Conservation (phyloP, 2,329 filamentous ascomycete genomes). For the Penicillium janthinellum region DNA sequence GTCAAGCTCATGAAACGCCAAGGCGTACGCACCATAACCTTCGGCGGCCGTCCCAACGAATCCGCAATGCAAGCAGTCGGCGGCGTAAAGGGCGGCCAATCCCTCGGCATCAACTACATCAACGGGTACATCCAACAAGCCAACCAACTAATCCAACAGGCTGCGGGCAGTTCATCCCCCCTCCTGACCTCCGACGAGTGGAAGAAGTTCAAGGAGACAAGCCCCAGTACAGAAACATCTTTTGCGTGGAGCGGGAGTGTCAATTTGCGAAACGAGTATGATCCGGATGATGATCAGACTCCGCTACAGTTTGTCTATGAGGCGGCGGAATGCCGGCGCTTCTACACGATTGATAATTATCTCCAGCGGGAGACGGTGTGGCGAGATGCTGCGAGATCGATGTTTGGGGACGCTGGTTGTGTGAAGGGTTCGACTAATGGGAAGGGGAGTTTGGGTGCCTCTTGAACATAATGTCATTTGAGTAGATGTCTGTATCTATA, state of each 20-base stretch:
- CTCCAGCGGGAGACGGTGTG: slow-evolving; percentile 56
- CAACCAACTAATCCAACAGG: slow-evolving; percentile 18
- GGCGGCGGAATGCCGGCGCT: slow-evolving; percentile 63
- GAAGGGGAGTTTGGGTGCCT: slow-evolving; percentile 24
- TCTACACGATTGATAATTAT: slow-evolving; percentile 58
- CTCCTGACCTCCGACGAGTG: slow-evolving; percentile 22
- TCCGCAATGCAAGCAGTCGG: slow-evolving; percentile 64
- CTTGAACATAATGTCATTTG: neutral
- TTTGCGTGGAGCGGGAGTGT: slow-evolving; percentile 37
- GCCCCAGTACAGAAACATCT: slow-evolving; percentile 15
- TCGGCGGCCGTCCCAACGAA: slow-evolving; percentile 61
- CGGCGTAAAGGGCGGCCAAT: slow-evolving; percentile 61
- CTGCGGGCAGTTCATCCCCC: slow-evolving; percentile 16
- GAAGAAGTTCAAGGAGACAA: slow-evolving; percentile 21
- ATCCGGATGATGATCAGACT: slow-evolving; percentile 45
- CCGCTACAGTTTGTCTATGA: slow-evolving; percentile 64
- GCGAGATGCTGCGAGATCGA: slow-evolving; percentile 43
- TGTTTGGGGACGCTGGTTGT: slow-evolving; percentile 25
- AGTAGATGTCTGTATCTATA: neutral
- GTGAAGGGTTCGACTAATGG: slow-evolving; percentile 28
- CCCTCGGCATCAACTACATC: slow-evolving; percentile 33
- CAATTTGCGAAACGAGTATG: slow-evolving; percentile 51
- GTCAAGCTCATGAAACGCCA: slow-evolving; percentile 56
- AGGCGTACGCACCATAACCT: slow-evolving; percentile 58
- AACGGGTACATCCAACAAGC: slow-evolving; percentile 24